Base-by-base conservation (phyloP, 2,329 filamentous ascomycete species). In the Atkinsonella texensis region DNA sequence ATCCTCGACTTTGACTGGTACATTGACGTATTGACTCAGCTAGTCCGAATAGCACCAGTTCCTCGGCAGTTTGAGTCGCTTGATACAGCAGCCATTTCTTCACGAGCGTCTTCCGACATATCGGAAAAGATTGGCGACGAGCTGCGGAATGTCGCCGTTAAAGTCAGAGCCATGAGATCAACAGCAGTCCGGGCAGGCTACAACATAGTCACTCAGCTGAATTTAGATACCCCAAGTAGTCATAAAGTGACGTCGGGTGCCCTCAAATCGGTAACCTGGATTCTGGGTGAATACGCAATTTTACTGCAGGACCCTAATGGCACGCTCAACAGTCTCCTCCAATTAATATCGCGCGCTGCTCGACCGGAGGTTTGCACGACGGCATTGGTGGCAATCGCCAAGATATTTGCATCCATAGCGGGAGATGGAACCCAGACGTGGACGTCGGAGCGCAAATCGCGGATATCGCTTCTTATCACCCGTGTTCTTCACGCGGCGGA, bases 1-100 rank as follows among this genome's bases (percentile, higher is more conserved):
- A 75, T 98, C 46, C 72, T 77, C 49, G 91, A 98, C 64, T 98
- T 98, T 65, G 91, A 96, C 58, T 98, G 93, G 93, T 97, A 97
- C 65, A 85, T 97, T 57, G 87, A 93, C 58, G 81, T 95, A 31
- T 72, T 98, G 32, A 85, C 88, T 5, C 89, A 95, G 63, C 77
- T 98, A 13, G 81, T 96, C 41, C 82, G 84, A 63, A 76, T 87
- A 69, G 74, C 84, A 18, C 85, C 72, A 0, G 59, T 71, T n/a
- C 69, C 75, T 46, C 69, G 71, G 40, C 61, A 62, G 8, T 59
- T 62, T 8, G 70, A 73, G 7, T 62, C 62, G 5, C 71, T 73
- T 41, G 53, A 63, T 8, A 63, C 67, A 10, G 58, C 62, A 2
- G 56, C 63, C 10, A 56, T 62, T 13, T 59, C 60, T 12, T 59